Evolutionary conservation across 805 yeast species (phyloP).

Genomic region (Zygosaccharomyces bailii): DNA sequence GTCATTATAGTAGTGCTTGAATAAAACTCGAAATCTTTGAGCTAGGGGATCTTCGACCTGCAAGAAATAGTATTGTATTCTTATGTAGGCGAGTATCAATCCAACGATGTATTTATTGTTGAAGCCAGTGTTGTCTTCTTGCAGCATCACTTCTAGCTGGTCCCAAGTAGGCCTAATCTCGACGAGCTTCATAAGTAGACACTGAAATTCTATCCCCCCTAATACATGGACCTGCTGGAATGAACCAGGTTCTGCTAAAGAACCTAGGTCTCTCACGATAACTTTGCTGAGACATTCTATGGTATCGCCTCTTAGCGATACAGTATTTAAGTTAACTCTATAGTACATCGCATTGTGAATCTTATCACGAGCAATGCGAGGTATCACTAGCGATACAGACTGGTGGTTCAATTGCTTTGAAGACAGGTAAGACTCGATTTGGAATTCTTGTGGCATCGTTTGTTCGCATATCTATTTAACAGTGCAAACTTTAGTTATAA

Average conservation of each 20-base stretch:
- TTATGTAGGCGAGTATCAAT: slow-evolving; percentile 59
- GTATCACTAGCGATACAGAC: slow-evolving; percentile 35
- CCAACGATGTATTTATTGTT: slow-evolving; percentile 49
- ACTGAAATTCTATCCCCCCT: slow-evolving; percentile 39
- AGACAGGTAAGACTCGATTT: slow-evolving; percentile 31
- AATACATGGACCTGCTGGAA: slow-evolving; percentile 19
- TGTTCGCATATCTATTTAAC: neutral
- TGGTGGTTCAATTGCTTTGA: slow-evolving; percentile 32
- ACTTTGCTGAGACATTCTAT: slow-evolving; percentile 24
- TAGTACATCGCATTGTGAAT: slow-evolving; percentile 34
- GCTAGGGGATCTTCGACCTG: slow-evolving; percentile 41
- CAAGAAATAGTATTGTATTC: slow-evolving; percentile 40
- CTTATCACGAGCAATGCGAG: slow-evolving; percentile 31
- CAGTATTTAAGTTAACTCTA: slow-evolving; percentile 27
- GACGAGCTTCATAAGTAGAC: slow-evolving; percentile 69
- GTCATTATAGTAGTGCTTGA: slow-evolving; percentile 61
- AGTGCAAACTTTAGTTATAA: neutral
- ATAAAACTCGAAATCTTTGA: slow-evolving; percentile 43
- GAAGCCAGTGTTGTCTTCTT: slow-evolving; percentile 53
- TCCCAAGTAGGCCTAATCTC: slow-evolving; percentile 62
- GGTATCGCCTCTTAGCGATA: slow-evolving; percentile 31
- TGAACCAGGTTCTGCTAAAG: slow-evolving; percentile 17
- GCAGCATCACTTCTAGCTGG: slow-evolving; percentile 25
- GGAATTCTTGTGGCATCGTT: slow-evolving; percentile 30
- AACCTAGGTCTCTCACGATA: slow-evolving; percentile 30